phyloP scores from a whole-genome alignment of 169 alveolate genomes.

The Babesia bigemina region DNA sequence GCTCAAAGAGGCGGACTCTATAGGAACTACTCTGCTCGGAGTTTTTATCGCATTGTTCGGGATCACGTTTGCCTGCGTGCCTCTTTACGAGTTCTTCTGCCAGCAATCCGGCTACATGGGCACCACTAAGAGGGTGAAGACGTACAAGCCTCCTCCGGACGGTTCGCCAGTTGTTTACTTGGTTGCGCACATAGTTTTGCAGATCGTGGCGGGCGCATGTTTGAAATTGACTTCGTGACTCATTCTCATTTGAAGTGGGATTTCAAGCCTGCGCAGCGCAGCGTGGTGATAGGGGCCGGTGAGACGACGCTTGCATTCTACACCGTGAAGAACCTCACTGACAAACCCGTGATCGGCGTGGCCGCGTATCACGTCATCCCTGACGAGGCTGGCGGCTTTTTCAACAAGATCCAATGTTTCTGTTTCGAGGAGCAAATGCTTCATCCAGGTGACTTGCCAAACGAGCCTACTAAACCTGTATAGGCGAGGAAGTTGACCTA shows the following conservation, averaged over 20 bases:
- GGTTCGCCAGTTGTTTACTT: conserved; percentile 27
- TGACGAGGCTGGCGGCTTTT: conserved; percentile 91
- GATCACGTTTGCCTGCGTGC: conserved; percentile 76
- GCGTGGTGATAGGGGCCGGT: conserved; percentile 84
- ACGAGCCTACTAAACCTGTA: not conserved
- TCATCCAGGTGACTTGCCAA: conserved; percentile 79
- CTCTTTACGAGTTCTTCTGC: conserved; percentile 78
- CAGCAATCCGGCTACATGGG: conserved; percentile 80
- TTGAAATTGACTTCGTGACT: conserved; percentile 76
- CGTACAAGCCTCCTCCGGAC: conserved; percentile 63
- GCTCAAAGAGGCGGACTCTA: conserved; percentile 27
- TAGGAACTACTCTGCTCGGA: conserved; percentile 26
- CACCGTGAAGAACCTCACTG: conserved; percentile 79
- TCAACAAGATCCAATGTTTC: conserved; percentile 94
- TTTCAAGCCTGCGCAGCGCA: conserved; percentile 84
- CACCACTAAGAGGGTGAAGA: conserved; percentile 54
- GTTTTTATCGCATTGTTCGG: conserved; percentile 73
- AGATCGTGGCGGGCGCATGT: conserved; percentile 64
- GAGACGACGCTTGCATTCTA: conserved; percentile 90
- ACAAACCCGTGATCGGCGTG: conserved; percentile 85
- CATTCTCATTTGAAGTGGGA: conserved; percentile 84
- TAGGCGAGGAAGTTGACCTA: conserved; percentile 91
- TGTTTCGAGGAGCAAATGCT: conserved; percentile 94
- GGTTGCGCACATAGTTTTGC: conserved; percentile 12
- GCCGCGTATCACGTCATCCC: conserved; percentile 91